Evolutionary conservation across 1,284 basidiomycete species (phyloP).

Genomic region (Rhodotorula sp.): DNA sequence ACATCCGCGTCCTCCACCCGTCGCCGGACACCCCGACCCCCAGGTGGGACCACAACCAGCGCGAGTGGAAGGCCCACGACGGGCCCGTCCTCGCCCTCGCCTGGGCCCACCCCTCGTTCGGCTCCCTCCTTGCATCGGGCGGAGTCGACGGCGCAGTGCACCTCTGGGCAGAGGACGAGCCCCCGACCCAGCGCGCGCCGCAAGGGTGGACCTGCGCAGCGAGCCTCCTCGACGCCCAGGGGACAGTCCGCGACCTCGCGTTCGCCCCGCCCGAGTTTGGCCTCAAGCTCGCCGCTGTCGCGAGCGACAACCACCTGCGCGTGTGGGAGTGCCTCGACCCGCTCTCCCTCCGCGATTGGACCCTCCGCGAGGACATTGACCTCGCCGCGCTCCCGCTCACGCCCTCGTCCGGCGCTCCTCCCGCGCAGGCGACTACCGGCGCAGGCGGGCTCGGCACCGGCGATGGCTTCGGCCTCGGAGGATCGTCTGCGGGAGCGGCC

Average conservation of each 20-base stretch:
- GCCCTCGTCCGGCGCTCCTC: neutral
- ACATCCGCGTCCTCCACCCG: conserved; percentile 53
- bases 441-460: neutral
- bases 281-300: conserved; percentile 79
- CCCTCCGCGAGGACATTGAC: conserved; percentile 75
- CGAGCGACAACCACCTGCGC: conserved; percentile 79
- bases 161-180: conserved; percentile 62
- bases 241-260: conserved; percentile 77
- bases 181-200: neutral
- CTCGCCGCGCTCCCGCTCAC: conserved; percentile 57
- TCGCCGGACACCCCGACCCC: neutral
- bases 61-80: conserved; percentile 71
- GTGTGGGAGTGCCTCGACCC: conserved; percentile 89
- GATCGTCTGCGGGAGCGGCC: neutral
- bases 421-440: neutral
- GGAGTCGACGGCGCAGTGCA: conserved; percentile 86
- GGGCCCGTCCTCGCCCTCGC: conserved; percentile 77
- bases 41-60: conserved; percentile 22
- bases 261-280: conserved; percentile 84
- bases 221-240: conserved; percentile 75
- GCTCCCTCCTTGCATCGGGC: conserved; percentile 75
- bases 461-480: neutral
- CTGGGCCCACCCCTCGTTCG: conserved; percentile 89
- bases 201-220: conserved; percentile 66
- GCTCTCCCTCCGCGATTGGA: conserved; percentile 63